Percentiles rank a stretch among this genome's conserved stretches.
Evolutionary conservation across 257 asterid species (phyloP).

Genomic region (Solanum acaule): DNA sequence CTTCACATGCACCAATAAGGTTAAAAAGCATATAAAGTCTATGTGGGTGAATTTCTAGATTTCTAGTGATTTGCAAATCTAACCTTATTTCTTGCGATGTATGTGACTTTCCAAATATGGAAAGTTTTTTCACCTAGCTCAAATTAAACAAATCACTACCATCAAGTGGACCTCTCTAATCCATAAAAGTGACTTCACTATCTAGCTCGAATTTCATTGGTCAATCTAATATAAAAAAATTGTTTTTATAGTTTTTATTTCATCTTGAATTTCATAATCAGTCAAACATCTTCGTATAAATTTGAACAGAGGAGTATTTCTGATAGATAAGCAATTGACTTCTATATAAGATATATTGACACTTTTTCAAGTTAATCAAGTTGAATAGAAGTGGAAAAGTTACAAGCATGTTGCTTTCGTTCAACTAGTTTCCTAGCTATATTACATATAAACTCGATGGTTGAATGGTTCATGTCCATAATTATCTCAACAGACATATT

Average conservation of each 20-base stretch:
- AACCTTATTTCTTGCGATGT: conserved; percentile 11
- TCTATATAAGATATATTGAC: neutral
- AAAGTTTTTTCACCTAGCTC: conserved; percentile 10
- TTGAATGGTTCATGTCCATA: neutral
- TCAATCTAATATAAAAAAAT: too few relatives aligned
- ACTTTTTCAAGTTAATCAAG: neutral
- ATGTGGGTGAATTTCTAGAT: conserved; percentile 31
- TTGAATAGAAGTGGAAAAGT: neutral
- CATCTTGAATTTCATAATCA: rapidly evolving
- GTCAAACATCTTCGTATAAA: neutral
- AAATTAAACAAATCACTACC: conserved; percentile 2
- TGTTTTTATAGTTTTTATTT: neutral
- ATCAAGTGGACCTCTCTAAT: conserved; percentile 34
- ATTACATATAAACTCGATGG: neutral
- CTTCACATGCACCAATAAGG: conserved; percentile 28
- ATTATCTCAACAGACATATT: neutral
- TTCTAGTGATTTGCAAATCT: conserved; percentile 21
- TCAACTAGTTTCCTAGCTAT: neutral
- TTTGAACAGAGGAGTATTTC: rapidly evolving
- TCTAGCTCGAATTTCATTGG: neutral
- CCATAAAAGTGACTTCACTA: conserved; percentile 18
- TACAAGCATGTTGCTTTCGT: neutral
- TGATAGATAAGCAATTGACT: neutral
- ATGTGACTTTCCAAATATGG: conserved; percentile 31
- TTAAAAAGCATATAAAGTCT: conserved; percentile 12